Conservation (phyloP, 1,284 basidiomycete species). For the Cryptococcus wingfieldii region DNA sequence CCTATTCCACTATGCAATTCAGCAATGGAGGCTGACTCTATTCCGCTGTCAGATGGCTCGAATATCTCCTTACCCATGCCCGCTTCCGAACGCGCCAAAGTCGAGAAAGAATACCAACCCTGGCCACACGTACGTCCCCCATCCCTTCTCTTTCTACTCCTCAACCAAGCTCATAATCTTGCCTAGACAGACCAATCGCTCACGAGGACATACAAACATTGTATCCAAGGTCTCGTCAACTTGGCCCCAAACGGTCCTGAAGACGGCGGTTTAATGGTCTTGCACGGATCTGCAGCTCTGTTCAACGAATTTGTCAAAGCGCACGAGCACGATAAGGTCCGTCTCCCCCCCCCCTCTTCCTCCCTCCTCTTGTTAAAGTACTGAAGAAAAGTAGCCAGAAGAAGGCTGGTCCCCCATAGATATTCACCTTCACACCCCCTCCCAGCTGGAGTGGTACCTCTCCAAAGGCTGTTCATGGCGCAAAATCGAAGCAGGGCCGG, state of each 20-base stretch:
- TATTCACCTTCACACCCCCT: too few relatives aligned
- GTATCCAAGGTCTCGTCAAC: conserved; percentile 27
- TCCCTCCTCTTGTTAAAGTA: too few relatives aligned
- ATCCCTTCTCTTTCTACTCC: background rate
- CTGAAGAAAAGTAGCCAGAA: too few relatives aligned
- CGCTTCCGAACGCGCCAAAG: conserved; percentile 16
- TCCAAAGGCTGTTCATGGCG: too few relatives aligned
- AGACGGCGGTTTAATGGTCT: conserved; percentile 29
- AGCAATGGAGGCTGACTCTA: too few relatives aligned
- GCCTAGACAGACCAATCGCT: conserved; percentile 8
- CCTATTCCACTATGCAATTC: too few relatives aligned
- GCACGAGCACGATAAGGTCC: too few relatives aligned
- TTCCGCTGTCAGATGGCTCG: conserved; percentile 17
- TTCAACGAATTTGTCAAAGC: background rate
- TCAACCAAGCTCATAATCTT: conserved; percentile 6
- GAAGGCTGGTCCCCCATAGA: too few relatives aligned
- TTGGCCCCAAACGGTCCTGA: conserved; percentile 22
- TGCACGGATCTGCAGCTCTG: conserved; percentile 13
- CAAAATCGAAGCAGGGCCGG: too few relatives aligned
- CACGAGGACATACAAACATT: conserved; percentile 24
- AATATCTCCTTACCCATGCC: conserved; percentile 20
- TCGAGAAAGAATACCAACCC: conserved; percentile 14
- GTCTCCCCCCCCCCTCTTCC: too few relatives aligned
- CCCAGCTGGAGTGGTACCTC: too few relatives aligned
- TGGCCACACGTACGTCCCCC: conserved; percentile 22